A percentile compares a stretch with the other conserved stretches of the same genome.
Evolutionary conservation across 1,139 yeast genomes (phyloP).

Genomic region (Blastobotrys raffinosifermentans): DNA sequence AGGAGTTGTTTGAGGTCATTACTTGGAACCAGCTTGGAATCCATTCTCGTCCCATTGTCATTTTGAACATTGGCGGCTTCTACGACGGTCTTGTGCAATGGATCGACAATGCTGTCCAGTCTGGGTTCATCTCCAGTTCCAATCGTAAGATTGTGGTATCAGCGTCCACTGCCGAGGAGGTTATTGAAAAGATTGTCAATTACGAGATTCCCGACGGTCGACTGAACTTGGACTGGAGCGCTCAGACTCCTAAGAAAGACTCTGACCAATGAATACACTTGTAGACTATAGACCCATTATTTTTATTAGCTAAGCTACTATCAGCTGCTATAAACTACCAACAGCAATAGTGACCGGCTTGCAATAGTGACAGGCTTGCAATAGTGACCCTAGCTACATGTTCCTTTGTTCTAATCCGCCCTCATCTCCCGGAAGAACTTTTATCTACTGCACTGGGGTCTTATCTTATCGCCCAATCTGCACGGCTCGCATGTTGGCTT

Average conservation of each 20-base stretch:
- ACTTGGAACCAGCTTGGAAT: constrained; percentile 90
- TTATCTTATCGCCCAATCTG: too few relatives aligned
- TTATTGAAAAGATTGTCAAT: constrained; percentile 50
- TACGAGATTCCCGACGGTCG: constrained; percentile 71
- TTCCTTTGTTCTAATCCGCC: too few relatives aligned
- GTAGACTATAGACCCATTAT: too few relatives aligned
- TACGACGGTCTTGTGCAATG: constrained; percentile 62
- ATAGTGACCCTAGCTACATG: not conserved
- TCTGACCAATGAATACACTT: too few relatives aligned
- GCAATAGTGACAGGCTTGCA: not conserved
- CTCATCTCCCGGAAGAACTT: too few relatives aligned
- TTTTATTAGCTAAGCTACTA: not conserved
- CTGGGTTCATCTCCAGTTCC: constrained; percentile 62
- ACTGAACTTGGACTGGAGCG: constrained; percentile 67
- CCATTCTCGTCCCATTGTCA: constrained; percentile 72
- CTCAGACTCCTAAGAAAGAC: constrained; percentile 23
- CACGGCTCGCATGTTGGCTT: too few relatives aligned
- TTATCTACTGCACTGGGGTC: too few relatives aligned
- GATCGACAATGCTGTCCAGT: constrained; percentile 34
- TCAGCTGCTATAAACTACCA: not conserved
- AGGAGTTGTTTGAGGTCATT: constrained; percentile 82
- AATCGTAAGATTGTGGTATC: constrained; percentile 67
- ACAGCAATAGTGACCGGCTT: not conserved
- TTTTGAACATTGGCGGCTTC: constrained; percentile 75
- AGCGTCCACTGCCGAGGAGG: constrained; percentile 50